Evolutionary conservation across 2,329 filamentous ascomycete species (phyloP).

Genomic region (Penicillium fuscoglaucum): DNA sequence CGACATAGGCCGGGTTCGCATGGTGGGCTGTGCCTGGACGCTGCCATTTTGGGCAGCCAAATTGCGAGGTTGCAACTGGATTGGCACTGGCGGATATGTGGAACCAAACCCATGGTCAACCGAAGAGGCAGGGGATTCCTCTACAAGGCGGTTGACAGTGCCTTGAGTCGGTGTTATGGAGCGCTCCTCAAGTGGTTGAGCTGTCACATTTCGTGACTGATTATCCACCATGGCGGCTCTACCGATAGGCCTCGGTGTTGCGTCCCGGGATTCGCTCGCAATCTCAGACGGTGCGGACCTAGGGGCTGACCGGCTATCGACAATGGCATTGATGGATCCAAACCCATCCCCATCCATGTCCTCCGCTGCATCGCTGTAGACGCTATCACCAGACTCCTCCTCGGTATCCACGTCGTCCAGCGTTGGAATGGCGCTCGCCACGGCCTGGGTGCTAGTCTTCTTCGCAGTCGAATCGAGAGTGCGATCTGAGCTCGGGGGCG

Average conservation of each 20-base stretch:
- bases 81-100: slow-evolving; percentile 20
- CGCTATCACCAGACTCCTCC: slow-evolving; percentile 45
- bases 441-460: slow-evolving; percentile 12
- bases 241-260: slow-evolving; percentile 17
- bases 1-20: slow-evolving; percentile 23
- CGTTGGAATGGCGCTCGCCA: slow-evolving; percentile 16
- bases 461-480: slow-evolving; percentile 15
- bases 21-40: slow-evolving; percentile 13
- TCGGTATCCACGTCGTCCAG: slow-evolving; percentile 33
- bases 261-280: slow-evolving; percentile 18
- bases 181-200: slow-evolving; percentile 17
- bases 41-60: slow-evolving; percentile 4
- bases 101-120: slow-evolving; percentile 20
- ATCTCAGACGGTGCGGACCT: slow-evolving; percentile 13
- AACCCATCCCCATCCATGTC: slow-evolving; percentile 47
- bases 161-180: slow-evolving; percentile 24
- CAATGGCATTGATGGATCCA: slow-evolving; percentile 53
- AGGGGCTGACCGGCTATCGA: slow-evolving; percentile 36
- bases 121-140: slow-evolving; percentile 22
- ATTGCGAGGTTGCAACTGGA: slow-evolving; percentile 8
- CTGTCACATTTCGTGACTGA: slow-evolving; percentile 12
- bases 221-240: slow-evolving; percentile 20
- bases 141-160: slow-evolving; percentile 13
- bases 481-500: slow-evolving; percentile 34
- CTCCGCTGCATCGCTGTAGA: slow-evolving; percentile 51